Evolutionary conservation across 192 early-diverging fungal species (phyloP).

Genomic region (Linnemannia elongata): DNA sequence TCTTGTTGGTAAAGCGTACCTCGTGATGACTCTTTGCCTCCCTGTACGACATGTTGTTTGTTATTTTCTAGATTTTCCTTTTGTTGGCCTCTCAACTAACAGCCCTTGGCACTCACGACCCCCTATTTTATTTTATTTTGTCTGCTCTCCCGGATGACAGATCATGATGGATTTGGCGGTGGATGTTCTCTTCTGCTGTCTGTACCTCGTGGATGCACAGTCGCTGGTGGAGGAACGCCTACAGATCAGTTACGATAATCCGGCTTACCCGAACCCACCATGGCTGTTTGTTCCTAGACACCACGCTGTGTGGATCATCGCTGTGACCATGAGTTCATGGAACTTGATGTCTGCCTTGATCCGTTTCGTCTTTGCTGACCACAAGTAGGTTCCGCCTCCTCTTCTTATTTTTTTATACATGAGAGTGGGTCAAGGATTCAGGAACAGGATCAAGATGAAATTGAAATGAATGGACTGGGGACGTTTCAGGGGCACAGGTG

Average conservation of each 20-base stretch:
- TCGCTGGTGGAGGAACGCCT: slow-evolving; percentile 13
- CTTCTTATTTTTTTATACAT: neutral
- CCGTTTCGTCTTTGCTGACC: slow-evolving; percentile 51
- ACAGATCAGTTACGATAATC: slow-evolving; percentile 19
- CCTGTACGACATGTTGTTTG: neutral
- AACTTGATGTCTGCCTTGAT: slow-evolving; percentile 54
- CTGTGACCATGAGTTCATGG: slow-evolving; percentile 54
- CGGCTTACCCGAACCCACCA: slow-evolving; percentile 50
- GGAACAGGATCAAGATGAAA: neutral
- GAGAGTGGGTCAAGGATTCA: neutral
- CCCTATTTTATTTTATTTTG: slow-evolving; percentile 9
- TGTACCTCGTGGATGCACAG: slow-evolving; percentile 74
- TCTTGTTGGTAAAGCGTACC: neutral
- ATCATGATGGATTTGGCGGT: slow-evolving; percentile 68
- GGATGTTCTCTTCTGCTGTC: slow-evolving; percentile 67
- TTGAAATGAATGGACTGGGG: neutral
- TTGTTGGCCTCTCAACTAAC: neutral
- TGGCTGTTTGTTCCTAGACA: slow-evolving; percentile 71
- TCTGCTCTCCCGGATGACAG: slow-evolving; percentile 19
- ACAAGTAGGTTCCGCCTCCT: slow-evolving; percentile 8
- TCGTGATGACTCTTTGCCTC: neutral
- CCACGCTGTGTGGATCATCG: slow-evolving; percentile 56
- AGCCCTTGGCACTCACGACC: neutral
- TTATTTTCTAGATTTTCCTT: neutral
- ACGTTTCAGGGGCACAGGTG: neutral